Evolutionary conservation across 2,329 filamentous ascomycete genomes (phyloP).

Genomic region (Fusarium ambrosium): DNA sequence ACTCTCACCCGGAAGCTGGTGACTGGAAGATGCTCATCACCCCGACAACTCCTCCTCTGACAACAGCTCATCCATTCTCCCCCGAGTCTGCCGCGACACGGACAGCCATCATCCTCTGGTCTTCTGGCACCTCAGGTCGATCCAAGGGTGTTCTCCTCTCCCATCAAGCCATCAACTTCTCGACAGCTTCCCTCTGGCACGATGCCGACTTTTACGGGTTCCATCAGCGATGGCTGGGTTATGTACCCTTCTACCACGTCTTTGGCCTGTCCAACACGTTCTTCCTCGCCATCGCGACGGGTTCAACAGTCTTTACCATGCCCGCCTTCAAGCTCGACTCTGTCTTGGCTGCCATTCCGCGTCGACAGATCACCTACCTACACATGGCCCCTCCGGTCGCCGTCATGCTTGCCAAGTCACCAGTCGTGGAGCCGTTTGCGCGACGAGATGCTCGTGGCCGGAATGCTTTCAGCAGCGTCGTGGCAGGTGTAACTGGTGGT

Average conservation of each 20-base stretch:
- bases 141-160: slow-evolving; percentile 82
- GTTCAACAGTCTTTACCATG: slow-evolving; percentile 77
- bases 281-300: slow-evolving; percentile 66
- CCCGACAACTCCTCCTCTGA: slow-evolving; percentile 62
- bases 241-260: slow-evolving; percentile 79
- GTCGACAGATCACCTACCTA: slow-evolving; percentile 74
- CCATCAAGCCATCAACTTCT: slow-evolving; percentile 74
- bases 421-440: slow-evolving; percentile 72
- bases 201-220: slow-evolving; percentile 62
- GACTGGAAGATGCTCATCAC: slow-evolving; percentile 75
- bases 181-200: slow-evolving; percentile 63
- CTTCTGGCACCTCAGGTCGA: slow-evolving; percentile 76
- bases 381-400: slow-evolving; percentile 78
- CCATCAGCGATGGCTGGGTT: slow-evolving; percentile 66
- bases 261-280: slow-evolving; percentile 71
- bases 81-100: slow-evolving; percentile 63
- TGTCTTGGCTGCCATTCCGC: slow-evolving; percentile 72
- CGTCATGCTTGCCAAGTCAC: slow-evolving; percentile 77
- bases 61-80: slow-evolving; percentile 55
- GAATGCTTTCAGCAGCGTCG: slow-evolving; percentile 71
- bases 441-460: slow-evolving; percentile 56
- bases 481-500: slow-evolving; percentile 69
- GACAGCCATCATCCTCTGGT: slow-evolving; percentile 63
- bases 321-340: slow-evolving; percentile 75
- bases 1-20: slow-evolving; percentile 29